A percentile compares a stretch with the other conserved stretches of the same genome.
Evolutionary conservation across 192 early-diverging fungal genomes (phyloP).

Genomic region (Backusella australiensis): DNA sequence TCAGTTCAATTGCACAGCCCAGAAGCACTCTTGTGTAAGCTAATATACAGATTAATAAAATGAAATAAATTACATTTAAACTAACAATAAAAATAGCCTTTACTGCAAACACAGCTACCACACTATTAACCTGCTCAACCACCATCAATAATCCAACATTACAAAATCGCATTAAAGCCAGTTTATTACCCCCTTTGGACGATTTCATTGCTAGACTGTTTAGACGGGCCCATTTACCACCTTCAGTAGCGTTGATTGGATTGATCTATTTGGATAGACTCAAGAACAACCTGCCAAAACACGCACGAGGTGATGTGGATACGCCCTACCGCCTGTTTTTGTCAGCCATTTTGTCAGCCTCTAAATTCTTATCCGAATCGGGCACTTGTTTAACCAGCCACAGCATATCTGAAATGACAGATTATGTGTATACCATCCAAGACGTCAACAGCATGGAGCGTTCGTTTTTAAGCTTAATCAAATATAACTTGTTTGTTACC

Average conservation of each 20-base stretch:
- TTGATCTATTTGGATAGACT: slow-evolving; percentile 67
- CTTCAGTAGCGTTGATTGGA: slow-evolving; percentile 41
- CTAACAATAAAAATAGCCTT: slow-evolving; percentile 3
- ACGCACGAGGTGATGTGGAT: slow-evolving; percentile 61
- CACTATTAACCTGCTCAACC: slow-evolving; percentile 13
- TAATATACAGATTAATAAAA: background rate
- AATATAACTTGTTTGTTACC: slow-evolving; percentile 48
- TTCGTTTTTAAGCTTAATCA: slow-evolving; percentile 47
- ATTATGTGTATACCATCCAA: slow-evolving; percentile 45
- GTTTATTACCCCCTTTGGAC: slow-evolving; percentile 12
- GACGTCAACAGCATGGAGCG: slow-evolving; percentile 54
- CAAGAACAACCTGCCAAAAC: slow-evolving; percentile 49
- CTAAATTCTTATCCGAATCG: slow-evolving; percentile 55
- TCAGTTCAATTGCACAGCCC: slow-evolving; percentile 16
- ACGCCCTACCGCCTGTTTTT: slow-evolving; percentile 72
- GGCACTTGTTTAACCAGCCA: slow-evolving; percentile 28
- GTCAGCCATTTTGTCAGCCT: slow-evolving; percentile 60
- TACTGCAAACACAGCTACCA: slow-evolving; percentile 13
- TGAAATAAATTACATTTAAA: background rate
- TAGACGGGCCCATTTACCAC: slow-evolving; percentile 8
- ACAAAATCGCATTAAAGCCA: background rate
- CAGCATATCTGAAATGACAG: slow-evolving; percentile 39
- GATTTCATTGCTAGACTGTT: slow-evolving; percentile 27
- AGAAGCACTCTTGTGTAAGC: slow-evolving; percentile 24
- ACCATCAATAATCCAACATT: slow-evolving; percentile 15